Evolutionary conservation across 495 filamentous ascomycete species (phyloP).

Genomic region (Chlorociboria aeruginascens): DNA sequence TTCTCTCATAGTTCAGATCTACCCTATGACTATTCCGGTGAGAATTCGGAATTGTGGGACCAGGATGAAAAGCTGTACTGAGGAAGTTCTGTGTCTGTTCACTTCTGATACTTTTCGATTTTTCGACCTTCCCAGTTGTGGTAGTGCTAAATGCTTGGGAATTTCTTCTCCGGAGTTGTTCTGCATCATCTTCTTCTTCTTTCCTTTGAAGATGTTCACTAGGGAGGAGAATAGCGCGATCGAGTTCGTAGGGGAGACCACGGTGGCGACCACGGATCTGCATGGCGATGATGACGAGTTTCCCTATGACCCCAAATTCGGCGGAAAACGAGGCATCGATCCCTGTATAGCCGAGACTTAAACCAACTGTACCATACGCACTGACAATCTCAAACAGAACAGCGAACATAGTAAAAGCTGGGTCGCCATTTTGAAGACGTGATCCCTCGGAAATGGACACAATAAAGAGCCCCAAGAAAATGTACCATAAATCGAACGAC

Average conservation of each 20-base stretch:
- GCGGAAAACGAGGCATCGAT: slow-evolving; percentile 68
- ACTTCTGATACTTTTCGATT: slow-evolving; percentile 1
- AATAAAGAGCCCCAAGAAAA: slow-evolving; percentile 80
- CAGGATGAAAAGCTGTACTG: slow-evolving; percentile 13
- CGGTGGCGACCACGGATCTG: slow-evolving; percentile 85
- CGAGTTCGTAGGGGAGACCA: slow-evolving; percentile 82
- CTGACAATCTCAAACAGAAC: slow-evolving; percentile 86
- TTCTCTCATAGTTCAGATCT: background rate
- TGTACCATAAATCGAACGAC: slow-evolving; percentile 90
- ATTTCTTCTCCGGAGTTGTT: background rate
- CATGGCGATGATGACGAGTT: slow-evolving; percentile 88
- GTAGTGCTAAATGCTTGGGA: slow-evolving; percentile 8
- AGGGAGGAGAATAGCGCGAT: slow-evolving; percentile 78
- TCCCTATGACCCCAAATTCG: slow-evolving; percentile 70
- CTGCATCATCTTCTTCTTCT: slow-evolving; percentile 8
- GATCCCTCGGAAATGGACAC: slow-evolving; percentile 72
- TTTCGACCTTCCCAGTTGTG: background rate
- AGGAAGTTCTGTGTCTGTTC: slow-evolving; percentile 10
- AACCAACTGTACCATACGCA: slow-evolving; percentile 89
- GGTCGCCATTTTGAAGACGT: slow-evolving; percentile 35
- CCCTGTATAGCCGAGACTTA: slow-evolving; percentile 68
- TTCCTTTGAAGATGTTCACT: slow-evolving; percentile 55
- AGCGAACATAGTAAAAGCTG: slow-evolving; percentile 63
- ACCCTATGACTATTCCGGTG: background rate
- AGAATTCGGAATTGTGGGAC: slow-evolving; percentile 14